Base-by-base conservation (phyloP, 2,329 filamentous ascomycete genomes). In the Neopestalotiopsis sp. region DNA sequence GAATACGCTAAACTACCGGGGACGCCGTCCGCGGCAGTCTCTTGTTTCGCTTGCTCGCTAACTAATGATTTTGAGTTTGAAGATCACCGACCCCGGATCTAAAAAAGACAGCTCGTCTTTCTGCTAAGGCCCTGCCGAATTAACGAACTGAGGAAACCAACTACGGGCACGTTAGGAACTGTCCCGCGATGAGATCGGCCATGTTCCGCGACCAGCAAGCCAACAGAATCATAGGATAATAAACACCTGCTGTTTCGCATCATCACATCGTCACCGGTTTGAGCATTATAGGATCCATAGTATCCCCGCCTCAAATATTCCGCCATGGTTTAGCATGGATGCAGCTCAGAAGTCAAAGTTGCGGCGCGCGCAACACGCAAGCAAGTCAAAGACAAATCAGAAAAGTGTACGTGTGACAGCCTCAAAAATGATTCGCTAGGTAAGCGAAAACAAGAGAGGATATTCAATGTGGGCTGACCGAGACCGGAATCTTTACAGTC, bases 301-400 rank as follows among this genome's bases (percentile, higher is more conserved):
- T n/a, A n/a, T 53, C 45, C 45, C 45, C 45, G 45, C 45, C 45
- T 53, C 14, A 53, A 53, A 53, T 53, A 53, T 53, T 53, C 45
- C 45, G 45, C 14, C 45, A 53, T 53, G 45, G n/a, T 53, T 53
- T 53, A 53, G 45, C 45, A 53, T 53, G 45, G 45, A 53, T 20
- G 45, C 45, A 53, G 45, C 45, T 17, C 45, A 53, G 45, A 53
- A 53, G 45, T 53, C 45, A 53, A 53, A 53, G 45, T 53, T 53
- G 45, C 45, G 45, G n/a, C 45, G 45, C n/a, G 45, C 45, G 45
- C 45, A 53, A 53, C 45, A 53, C 45, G n/a, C 45, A 53, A 53
- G n/a, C 45, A 53, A 53, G 17, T 53, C 45, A 53, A 53, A 53
- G 45, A 17, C n/a, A 17, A 20, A 17, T 20, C 45, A 53, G 14